Conservation (phyloP, 148 eudicot genomes). For the Spergularia bocconei region DNA sequence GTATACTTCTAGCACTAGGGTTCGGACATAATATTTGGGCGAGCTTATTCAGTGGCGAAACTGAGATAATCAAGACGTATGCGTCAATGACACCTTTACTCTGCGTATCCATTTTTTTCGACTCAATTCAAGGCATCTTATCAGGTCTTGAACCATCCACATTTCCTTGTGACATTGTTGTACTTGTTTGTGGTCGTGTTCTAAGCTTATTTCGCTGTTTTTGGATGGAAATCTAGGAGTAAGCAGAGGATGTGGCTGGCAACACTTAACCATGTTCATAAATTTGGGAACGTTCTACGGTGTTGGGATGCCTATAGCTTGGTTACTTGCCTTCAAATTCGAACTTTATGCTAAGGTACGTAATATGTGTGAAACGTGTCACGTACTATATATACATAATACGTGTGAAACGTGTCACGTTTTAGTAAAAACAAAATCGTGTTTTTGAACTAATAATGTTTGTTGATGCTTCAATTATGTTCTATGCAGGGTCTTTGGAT, state of each 20-base stretch:
- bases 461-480: not conserved
- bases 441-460: not conserved
- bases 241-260: constrained; percentile 93
- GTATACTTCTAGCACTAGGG: constrained; percentile 44
- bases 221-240: constrained; percentile 44
- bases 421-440: not conserved
- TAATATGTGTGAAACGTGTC: too few relatives aligned
- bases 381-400: too few relatives aligned
- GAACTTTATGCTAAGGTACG: constrained; percentile 55
- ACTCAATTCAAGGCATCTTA: constrained; percentile 75
- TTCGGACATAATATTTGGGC: constrained; percentile 77
- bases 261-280: constrained; percentile 59
- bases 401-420: too few relatives aligned
- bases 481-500: constrained; percentile 34
- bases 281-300: constrained; percentile 62
- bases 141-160: constrained; percentile 44
- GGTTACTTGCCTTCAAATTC: constrained; percentile 54
- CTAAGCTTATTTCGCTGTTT: not conserved
- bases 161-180: not conserved
- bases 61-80: constrained; percentile 39
- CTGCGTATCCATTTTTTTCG: constrained; percentile 49
- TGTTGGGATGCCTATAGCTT: constrained; percentile 73
- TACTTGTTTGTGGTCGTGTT: not conserved
- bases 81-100: constrained; percentile 64
- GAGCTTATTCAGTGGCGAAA: constrained; percentile 51